Conservation (phyloP, 345 rosid species). For the Kandelia obovata region DNA sequence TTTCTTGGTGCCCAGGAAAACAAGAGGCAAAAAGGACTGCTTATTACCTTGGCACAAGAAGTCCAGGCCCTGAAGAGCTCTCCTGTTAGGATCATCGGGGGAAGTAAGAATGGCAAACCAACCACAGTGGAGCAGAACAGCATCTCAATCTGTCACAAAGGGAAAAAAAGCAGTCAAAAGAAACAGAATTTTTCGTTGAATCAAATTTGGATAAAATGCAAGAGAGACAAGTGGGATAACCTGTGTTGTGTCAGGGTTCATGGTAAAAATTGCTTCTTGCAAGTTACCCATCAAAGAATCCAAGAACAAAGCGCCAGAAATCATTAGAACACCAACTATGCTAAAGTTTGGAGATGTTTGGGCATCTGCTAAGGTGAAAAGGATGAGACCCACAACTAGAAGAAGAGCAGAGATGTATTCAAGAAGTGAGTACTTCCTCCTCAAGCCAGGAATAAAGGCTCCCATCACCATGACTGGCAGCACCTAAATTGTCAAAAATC, state of each 20-base stretch:
- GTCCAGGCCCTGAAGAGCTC: constrained; percentile 90
- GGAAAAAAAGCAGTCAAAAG: not conserved
- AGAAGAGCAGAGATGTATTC: constrained; percentile 82
- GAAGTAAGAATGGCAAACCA: constrained; percentile 83
- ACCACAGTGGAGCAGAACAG: constrained; percentile 89
- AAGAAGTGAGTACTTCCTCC: constrained; percentile 75
- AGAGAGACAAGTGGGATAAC: constrained; percentile 21
- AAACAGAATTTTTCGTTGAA: not conserved
- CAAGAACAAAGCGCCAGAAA: constrained; percentile 80
- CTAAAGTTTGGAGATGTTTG: constrained; percentile 90
- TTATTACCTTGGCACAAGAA: constrained; percentile 78
- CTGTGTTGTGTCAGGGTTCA: constrained; percentile 86
- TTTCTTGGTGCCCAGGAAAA: not conserved
- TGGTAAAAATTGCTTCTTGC: constrained; percentile 85
- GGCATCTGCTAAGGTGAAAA: constrained; percentile 94
- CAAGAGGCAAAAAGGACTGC: not conserved
- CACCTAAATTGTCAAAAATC: constrained; percentile 45
- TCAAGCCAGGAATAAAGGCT: constrained; percentile 86
- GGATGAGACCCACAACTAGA: constrained; percentile 76
- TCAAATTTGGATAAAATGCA: not conserved
- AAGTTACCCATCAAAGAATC: constrained; percentile 86
- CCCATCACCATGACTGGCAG: constrained; percentile 98
- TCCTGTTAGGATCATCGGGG: constrained; percentile 95
- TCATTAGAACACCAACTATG: constrained; percentile 76
- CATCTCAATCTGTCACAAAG: constrained; percentile 73